These are phyloP conservation scores for Rehmannia glutinosa DNA, from an alignment of 257 asterid genomes.

Conservation along the genomic window DNA sequence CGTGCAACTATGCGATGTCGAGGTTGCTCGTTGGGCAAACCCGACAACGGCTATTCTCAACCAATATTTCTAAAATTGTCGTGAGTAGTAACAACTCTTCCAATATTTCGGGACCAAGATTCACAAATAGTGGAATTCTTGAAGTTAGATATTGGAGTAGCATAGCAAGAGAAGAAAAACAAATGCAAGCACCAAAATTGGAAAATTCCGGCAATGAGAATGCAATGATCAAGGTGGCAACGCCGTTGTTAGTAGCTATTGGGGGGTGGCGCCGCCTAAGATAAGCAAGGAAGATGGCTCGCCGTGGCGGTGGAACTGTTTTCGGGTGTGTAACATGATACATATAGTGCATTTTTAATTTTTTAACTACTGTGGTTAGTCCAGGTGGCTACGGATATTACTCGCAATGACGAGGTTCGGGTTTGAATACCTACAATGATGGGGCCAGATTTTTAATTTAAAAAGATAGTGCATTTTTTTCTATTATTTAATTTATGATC, in stretches of 20 bases:
- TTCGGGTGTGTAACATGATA: slow-evolving; percentile 36
- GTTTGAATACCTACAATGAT: too few species aligned
- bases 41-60: slow-evolving; percentile 20
- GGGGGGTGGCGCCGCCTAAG: slow-evolving; percentile 62
- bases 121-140: slow-evolving; percentile 1
- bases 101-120: not conserved
- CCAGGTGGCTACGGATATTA: too few species aligned
- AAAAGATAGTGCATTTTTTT: too few species aligned
- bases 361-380: too few species aligned
- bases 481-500: not conserved
- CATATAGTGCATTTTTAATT: not conserved
- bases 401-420: too few species aligned
- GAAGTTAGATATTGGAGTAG: slow-evolving; percentile 32
- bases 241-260: slow-evolving; percentile 47
- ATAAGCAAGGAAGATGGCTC: slow-evolving; percentile 52
- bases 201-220: not conserved
- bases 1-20: slow-evolving; percentile 26
- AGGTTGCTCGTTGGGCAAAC: slow-evolving; percentile 24
- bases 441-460: too few species aligned
- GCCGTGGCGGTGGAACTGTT: slow-evolving; percentile 69
- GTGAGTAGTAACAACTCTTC: not conserved
- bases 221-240: not conserved
- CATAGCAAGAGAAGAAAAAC: slow-evolving; percentile 17
- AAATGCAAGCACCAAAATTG: not conserved
- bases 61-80: not conserved